Evolutionary conservation across 345 rosid species (phyloP).

Genomic region (Linum tenue): DNA sequence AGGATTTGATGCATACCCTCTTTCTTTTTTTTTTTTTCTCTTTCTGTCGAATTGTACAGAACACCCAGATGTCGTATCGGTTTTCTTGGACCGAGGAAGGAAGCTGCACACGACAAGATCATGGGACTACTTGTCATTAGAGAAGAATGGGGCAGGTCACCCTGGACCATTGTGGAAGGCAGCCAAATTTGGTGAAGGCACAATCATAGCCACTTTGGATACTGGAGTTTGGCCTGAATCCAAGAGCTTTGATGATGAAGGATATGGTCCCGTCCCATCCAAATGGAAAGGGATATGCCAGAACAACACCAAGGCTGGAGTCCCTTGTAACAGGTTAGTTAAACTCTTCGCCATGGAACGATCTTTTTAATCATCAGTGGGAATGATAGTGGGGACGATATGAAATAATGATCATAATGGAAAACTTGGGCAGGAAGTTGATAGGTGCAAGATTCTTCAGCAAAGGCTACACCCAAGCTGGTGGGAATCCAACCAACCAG

Average conservation of each 20-base stretch:
- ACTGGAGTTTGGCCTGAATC: constrained; percentile 19
- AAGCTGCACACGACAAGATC: constrained; percentile 17
- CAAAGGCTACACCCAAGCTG: constrained; percentile 15
- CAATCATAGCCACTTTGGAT: constrained; percentile 18
- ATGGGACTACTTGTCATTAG: constrained; percentile 20
- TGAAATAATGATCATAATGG: no score
- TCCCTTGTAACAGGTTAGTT: constrained; percentile 70
- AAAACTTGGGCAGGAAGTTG: constrained; percentile 43
- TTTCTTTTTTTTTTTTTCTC: not conserved
- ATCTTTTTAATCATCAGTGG: no score
- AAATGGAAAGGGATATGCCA: constrained; percentile 78
- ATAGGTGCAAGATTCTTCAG: constrained; percentile 56
- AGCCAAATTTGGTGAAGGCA: constrained; percentile 11
- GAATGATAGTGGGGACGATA: no score
- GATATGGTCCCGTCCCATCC: constrained; percentile 42
- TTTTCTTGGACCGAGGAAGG: constrained; percentile 3
- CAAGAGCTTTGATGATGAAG: constrained; percentile 5
- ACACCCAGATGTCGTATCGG: constrained; percentile 5
- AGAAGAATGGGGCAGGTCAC: not conserved
- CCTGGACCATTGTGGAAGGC: not conserved
- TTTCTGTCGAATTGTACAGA: constrained; percentile 1
- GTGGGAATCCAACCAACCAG: not conserved
- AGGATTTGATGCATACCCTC: not conserved
- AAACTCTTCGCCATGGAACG: not conserved
- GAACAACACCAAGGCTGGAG: constrained; percentile 38